These are phyloP conservation scores for Gossypium stocksii DNA, from an alignment of 345 rosid species.

Conservation along the genomic window DNA sequence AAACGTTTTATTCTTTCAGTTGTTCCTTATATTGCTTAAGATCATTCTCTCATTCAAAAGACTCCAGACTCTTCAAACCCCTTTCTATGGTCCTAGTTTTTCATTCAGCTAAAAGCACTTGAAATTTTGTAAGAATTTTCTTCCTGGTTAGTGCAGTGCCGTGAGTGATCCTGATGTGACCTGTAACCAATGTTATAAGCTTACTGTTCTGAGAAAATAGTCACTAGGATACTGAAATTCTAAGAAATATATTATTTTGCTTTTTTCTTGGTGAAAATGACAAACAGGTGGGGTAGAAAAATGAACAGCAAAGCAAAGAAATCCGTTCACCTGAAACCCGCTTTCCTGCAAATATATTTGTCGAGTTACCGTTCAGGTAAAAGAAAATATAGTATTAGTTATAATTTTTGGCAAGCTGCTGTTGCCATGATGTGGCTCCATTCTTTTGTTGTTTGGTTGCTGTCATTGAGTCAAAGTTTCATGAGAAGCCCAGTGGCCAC, in stretches of 20 bases:
- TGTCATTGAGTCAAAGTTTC: not conserved
- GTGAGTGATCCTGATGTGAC: slow-evolving; percentile 22
- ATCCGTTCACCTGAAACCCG: not conserved
- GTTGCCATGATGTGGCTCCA: slow-evolving; percentile 16
- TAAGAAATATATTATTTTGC: not conserved
- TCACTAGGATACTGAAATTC: not conserved
- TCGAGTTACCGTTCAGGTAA: slow-evolving; percentile 2
- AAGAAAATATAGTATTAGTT: not conserved
- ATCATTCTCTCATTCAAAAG: slow-evolving; percentile 2
- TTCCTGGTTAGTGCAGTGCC: slow-evolving; percentile 11
- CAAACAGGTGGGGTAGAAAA: not conserved
- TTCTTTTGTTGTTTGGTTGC: slow-evolving; percentile 20
- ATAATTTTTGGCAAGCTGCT: not conserved
- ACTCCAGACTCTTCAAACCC: slow-evolving; percentile 8
- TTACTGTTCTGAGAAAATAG: not conserved
- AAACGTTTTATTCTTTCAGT: not conserved
- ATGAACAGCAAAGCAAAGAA: slow-evolving; percentile 2
- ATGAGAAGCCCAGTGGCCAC: slow-evolving; percentile 9
- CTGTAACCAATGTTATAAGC: slow-evolving; percentile 8
- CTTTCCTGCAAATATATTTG: not conserved
- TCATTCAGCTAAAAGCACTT: slow-evolving; percentile 17
- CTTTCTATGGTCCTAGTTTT: not conserved
- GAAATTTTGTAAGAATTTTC: slow-evolving; percentile 11
- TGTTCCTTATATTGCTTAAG: not conserved
- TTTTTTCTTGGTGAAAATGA: slow-evolving; percentile 10